These are phyloP conservation scores for Akanthomyces lecanii DNA, from an alignment of 2,329 filamentous ascomycete species.

Conservation along the genomic window DNA sequence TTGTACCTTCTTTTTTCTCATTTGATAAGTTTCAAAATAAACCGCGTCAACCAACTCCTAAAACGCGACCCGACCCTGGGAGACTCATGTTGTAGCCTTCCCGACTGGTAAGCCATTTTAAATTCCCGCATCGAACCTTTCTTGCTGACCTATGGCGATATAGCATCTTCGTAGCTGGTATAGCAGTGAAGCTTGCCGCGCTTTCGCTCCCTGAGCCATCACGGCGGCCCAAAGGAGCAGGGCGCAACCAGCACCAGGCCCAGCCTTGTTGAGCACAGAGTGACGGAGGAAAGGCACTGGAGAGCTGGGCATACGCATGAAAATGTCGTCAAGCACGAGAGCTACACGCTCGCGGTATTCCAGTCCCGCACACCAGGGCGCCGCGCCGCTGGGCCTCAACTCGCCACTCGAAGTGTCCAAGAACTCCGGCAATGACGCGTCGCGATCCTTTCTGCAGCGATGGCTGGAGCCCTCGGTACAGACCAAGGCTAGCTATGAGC, in stretches of 20 bases:
- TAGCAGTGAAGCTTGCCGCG: slow-evolving; percentile 5
- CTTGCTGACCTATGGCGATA: neutral
- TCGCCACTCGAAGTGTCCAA: slow-evolving; percentile 36
- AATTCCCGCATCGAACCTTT: neutral
- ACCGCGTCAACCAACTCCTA: slow-evolving; percentile 11
- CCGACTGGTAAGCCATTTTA: slow-evolving; percentile 4
- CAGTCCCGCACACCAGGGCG: slow-evolving; percentile 41
- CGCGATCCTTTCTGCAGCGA: slow-evolving; percentile 48
- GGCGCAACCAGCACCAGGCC: neutral
- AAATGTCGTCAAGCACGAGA: slow-evolving; percentile 43
- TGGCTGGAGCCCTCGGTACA: slow-evolving; percentile 58
- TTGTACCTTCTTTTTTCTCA: neutral
- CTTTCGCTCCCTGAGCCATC: neutral
- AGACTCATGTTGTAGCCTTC: neutral
- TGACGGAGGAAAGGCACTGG: slow-evolving; percentile 13
- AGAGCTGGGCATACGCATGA: slow-evolving; percentile 22
- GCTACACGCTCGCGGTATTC: slow-evolving; percentile 54
- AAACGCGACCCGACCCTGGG: slow-evolving; percentile 6
- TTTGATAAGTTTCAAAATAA: neutral
- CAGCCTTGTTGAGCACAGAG: neutral
- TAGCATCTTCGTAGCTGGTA: neutral
- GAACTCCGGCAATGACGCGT: slow-evolving; percentile 33
- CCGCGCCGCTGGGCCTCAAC: slow-evolving; percentile 21
- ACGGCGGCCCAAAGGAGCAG: neutral
- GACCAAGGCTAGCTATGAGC: slow-evolving; percentile 69